Base-by-base conservation (phyloP, 2,329 filamentous ascomycete species). In the Cercospora nicotianae region DNA sequence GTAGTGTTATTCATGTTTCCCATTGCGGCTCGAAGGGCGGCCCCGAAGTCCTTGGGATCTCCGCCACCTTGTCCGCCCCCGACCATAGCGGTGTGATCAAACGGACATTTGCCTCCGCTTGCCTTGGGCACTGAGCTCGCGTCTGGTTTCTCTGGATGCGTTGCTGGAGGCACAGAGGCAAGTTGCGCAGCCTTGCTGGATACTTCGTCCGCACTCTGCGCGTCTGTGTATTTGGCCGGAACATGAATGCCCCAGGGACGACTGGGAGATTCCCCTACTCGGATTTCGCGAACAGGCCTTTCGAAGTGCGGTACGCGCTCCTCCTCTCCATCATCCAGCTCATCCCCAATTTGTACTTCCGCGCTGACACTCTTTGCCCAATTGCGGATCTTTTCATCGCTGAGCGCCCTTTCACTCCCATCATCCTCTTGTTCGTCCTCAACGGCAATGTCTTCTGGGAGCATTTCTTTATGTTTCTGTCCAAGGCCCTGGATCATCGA, bases 401-500 rank as follows among this genome's bases (percentile, higher is more conserved):
- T 89, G 51, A 83, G 81, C 70, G 79, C 82, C 63, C 79, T 68
- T 74, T 81, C 70, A 55, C 78, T 79, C 42, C 75, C 76, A 63
- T 75, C 76, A 30, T 72, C 76, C 31, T 67, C 73, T 16, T 68
- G 74, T 23, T 85, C 82, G 70, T 86, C 85, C 5, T 83, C 81
- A 13, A 81, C 80, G 13, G 79, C 80, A 7, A 81, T 80, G 64
- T 83, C 82, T 45, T 86, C 83, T 1, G 91, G 91, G 30, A 97
- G 83, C 87, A 95, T 93, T 5, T 92, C 90, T 77, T 95, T 91
- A 77, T 98, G 94, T 74, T 96, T 92, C 71, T 90, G 87, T 60
- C 93, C 92, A 45, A 98, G 83, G 8, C 93, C 93, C 78, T 95
- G 90, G 69, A 98, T 96, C 94, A 98, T 97, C 80, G 88, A 96